phyloP scores from a whole-genome alignment of 1,284 basidiomycete genomes.

The Schizophyllum amplum region DNA sequence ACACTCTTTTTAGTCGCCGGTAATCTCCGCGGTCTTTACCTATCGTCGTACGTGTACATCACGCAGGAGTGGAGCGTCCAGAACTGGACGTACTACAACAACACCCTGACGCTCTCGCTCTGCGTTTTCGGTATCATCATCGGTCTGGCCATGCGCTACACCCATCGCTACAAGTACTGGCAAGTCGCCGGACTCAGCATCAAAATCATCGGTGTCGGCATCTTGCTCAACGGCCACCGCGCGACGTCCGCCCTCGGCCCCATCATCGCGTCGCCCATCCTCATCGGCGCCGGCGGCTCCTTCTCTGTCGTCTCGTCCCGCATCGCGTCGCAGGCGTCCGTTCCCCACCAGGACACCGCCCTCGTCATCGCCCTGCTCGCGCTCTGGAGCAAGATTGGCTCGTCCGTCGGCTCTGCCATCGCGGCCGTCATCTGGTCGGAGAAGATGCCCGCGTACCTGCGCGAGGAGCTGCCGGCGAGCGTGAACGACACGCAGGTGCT shows the following conservation, averaged over 20 bases:
- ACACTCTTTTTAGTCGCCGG: neutral
- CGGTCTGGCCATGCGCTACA: conserved; percentile 34
- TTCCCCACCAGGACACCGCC: conserved; percentile 34
- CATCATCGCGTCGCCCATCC: neutral
- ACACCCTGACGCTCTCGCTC: neutral
- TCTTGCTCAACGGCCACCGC: neutral
- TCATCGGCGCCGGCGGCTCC: neutral
- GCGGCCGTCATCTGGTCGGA: conserved; percentile 13
- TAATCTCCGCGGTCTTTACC: conserved; percentile 16
- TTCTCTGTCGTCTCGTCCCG: neutral
- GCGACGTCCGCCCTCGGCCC: neutral
- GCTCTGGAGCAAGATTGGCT: conserved; percentile 55
- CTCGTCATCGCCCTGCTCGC: conserved; percentile 60
- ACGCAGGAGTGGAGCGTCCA: conserved; percentile 27
- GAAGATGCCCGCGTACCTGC: conserved; percentile 6
- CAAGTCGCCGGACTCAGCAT: neutral
- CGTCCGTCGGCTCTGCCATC: conserved; percentile 41
- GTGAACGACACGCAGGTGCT: conserved; percentile 6
- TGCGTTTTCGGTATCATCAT: conserved; percentile 39
- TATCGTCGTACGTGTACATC: conserved; percentile 32
- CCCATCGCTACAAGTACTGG: conserved; percentile 32
- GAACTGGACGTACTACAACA: conserved; percentile 1
- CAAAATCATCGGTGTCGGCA: neutral
- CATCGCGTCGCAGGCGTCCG: neutral
- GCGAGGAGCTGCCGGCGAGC: conserved; percentile 5